Evolutionary conservation across 257 asterid species (phyloP), one percentile per base, ranked within the genome.

Genomic region (Penstemon eatonii): DNA sequence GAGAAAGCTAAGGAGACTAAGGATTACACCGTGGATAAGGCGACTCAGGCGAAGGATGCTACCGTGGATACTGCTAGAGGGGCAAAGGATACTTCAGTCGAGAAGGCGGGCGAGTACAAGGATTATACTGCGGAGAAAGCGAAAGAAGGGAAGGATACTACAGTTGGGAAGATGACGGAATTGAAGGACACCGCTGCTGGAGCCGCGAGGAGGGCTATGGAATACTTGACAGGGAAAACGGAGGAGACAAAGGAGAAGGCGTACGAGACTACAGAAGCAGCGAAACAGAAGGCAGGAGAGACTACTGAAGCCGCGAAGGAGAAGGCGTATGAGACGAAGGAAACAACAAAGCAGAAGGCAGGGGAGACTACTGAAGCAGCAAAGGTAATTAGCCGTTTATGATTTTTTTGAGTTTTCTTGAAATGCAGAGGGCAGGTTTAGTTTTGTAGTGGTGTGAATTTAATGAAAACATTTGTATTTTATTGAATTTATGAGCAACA

Each of bases 141-240:
- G 0, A 69, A 41, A 33, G 94, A 84, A 68, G 93, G 88, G 43
- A 84, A 86, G 76, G 96, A 86, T 15, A 52, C 75, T 0, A 60
- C 85, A 0, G 89, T 73, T 6, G 88, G 87, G 8, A 88, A 79
- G 72, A 70, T 85, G 3, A 56, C 76, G 0, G 97, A 82, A 41
- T 36, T 86, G 76, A 86, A 83, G 80, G 92, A 85, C 5, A 68
- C 91, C 0, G 89, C 89, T 0, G 87, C 88, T 0, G 90, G 46
- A 0, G 93, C 91, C 0, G 86, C 93, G 0, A 65, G 75, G 54
- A 69, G 82, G 49, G 95, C 94, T 8, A 73, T 86, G 87, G 90
- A 55, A n/a, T 85, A n/a, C 58, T 7, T 92, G 3, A 84, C 91
- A 0, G 94, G 94, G 9, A 92, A 92, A 82, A 87, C 75, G 60